These are phyloP conservation scores for Pichia cactophila DNA, from an alignment of 1,139 yeast genomes.

Conservation along the genomic window DNA sequence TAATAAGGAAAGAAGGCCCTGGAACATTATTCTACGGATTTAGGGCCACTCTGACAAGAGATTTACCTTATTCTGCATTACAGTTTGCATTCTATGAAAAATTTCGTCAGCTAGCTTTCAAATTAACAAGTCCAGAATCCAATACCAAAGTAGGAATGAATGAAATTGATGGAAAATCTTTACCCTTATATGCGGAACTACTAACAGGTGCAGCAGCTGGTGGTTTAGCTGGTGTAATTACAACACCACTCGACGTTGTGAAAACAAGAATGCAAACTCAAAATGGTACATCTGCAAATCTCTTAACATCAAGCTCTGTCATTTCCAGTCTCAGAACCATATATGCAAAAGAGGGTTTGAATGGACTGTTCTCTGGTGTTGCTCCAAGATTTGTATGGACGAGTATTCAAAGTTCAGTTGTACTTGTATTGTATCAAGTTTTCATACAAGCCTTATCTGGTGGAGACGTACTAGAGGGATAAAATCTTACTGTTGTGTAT, in stretches of 20 bases:
- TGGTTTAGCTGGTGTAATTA: conserved; percentile 77
- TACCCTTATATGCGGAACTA: conserved; percentile 58
- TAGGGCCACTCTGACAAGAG: conserved; percentile 86
- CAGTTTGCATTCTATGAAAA: conserved; percentile 94
- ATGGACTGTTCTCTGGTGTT: conserved; percentile 85
- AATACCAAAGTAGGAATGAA: conserved; percentile 2
- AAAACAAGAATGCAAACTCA: conserved; percentile 91
- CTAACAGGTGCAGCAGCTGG: conserved; percentile 95
- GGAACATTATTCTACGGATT: conserved; percentile 81
- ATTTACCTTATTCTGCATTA: conserved; percentile 88
- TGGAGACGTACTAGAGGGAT: conserved; percentile 14
- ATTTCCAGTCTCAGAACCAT: conserved; percentile 57
- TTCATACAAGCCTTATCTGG: conserved; percentile 35
- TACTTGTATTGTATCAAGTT: conserved; percentile 80
- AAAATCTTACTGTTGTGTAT: background rate
- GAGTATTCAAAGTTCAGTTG: conserved; percentile 87
- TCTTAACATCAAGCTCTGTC: conserved; percentile 47
- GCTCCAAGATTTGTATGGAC: conserved; percentile 98
- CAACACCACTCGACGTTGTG: conserved; percentile 67
- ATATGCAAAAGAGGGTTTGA: conserved; percentile 64
- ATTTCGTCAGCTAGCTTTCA: conserved; percentile 59
- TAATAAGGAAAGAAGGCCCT: conserved; percentile 62
- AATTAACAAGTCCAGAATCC: conserved; percentile 17
- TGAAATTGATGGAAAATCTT: conserved; percentile 25
- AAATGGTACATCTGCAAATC: conserved; percentile 22